Conservation (phyloP, 495 filamentous ascomycete genomes). For the Penicillium goetzii region DNA sequence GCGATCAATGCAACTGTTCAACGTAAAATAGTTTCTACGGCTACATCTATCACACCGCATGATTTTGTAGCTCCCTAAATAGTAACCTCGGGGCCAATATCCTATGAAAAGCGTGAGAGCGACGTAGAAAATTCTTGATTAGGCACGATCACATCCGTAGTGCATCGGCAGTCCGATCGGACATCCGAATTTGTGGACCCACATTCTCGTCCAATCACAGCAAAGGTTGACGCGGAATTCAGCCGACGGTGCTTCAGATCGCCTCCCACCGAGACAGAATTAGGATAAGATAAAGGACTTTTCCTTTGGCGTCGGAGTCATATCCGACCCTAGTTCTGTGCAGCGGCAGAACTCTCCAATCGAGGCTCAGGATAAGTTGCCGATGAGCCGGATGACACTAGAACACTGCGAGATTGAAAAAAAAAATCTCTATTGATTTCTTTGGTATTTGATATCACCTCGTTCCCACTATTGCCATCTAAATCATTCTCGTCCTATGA, state of each 20-base stretch:
- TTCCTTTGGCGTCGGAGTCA: constrained; percentile 25
- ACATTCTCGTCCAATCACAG: constrained; percentile 22
- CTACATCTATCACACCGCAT: neutral
- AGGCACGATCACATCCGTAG: constrained; percentile 1
- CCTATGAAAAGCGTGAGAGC: neutral
- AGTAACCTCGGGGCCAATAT: neutral
- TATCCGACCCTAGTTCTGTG: constrained; percentile 25
- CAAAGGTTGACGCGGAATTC: constrained; percentile 24
- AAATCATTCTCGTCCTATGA: neutral
- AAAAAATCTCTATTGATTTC: constrained; percentile 6
- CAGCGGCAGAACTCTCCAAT: constrained; percentile 30
- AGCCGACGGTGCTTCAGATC: constrained; percentile 18
- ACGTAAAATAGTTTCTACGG: too few relatives aligned
- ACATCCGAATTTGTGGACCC: constrained; percentile 31
- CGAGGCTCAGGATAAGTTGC: constrained; percentile 22
- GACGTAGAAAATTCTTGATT: neutral
- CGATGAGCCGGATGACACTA: constrained; percentile 26
- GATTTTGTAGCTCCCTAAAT: neutral
- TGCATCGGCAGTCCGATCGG: constrained; percentile 32
- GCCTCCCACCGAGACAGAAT: constrained; percentile 22
- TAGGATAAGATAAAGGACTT: constrained; percentile 18
- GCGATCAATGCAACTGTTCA: neutral
- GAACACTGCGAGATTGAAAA: constrained; percentile 10
- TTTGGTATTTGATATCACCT: constrained; percentile 9
- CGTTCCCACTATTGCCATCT: neutral